These are phyloP conservation scores for Fusarium brachygibbosum DNA, from an alignment of 2,329 filamentous ascomycete species.

Conservation along the genomic window DNA sequence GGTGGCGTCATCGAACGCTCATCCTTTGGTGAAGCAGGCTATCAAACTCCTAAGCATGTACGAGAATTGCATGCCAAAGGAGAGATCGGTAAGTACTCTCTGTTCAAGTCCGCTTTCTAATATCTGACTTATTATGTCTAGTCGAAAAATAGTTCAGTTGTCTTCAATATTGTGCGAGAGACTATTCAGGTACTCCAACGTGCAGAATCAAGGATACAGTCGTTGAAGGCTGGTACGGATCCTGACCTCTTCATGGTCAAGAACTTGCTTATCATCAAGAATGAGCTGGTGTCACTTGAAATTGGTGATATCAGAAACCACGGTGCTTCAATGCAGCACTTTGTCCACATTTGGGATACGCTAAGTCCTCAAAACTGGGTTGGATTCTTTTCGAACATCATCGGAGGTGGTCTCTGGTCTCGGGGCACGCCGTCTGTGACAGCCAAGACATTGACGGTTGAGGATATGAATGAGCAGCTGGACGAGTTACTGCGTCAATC, in stretches of 20 bases:
- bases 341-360: conserved; percentile 74
- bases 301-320: conserved; percentile 78
- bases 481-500: conserved; percentile 73
- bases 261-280: conserved; percentile 94
- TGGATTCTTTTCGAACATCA: conserved; percentile 70
- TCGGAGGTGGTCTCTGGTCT: conserved; percentile 68
- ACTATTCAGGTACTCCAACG: conserved; percentile 86
- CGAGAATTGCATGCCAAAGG: conserved; percentile 74
- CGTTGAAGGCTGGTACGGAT: conserved; percentile 72
- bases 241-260: conserved; percentile 93
- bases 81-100: conserved; percentile 66
- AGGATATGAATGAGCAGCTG: conserved; percentile 74
- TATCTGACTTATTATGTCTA: conserved; percentile 39
- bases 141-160: conserved; percentile 65
- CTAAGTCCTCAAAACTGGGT: conserved; percentile 70
- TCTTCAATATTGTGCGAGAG: conserved; percentile 85
- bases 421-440: conserved; percentile 54
- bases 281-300: conserved; percentile 95
- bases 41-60: conserved; percentile 72
- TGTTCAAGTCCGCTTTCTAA: neutral
- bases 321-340: conserved; percentile 67
- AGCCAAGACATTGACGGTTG: conserved; percentile 59
- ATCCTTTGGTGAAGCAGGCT: conserved; percentile 69
- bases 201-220: conserved; percentile 78
- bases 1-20: conserved; percentile 68